Conservation (phyloP, 202 grass and related monocot species). For the Saccharum hybrid region DNA sequence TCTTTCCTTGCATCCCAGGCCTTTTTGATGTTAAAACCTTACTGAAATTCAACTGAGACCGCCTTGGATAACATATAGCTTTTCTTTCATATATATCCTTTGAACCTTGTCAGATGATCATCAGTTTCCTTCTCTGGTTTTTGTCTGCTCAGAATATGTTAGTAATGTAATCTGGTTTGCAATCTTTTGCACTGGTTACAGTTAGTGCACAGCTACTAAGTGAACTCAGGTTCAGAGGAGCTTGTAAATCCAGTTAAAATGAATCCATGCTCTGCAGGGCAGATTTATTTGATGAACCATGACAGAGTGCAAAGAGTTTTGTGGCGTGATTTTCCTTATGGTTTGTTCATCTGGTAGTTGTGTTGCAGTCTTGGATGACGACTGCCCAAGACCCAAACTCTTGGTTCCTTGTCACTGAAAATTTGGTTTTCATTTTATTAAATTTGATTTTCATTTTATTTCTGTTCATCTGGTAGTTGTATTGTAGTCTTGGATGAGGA, state of each 20-base stretch:
- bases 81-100: neutral
- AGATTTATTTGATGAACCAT: neutral
- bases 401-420: no score
- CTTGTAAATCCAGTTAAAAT: neutral
- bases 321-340: neutral
- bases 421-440: no score
- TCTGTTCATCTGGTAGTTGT: neutral
- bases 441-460: no score
- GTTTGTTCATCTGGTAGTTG: neutral
- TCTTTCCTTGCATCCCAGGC: slow-evolving; percentile 10
- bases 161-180: neutral
- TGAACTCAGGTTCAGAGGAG: neutral
- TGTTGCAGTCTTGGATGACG: no score
- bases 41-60: neutral
- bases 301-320: neutral
- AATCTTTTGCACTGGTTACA: neutral
- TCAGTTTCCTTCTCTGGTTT: neutral
- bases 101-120: neutral
- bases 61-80: neutral
- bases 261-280: neutral
- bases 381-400: no score
- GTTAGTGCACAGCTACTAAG: neutral
- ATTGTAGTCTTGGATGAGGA: no score
- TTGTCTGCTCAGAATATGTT: neutral
- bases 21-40: slow-evolving; percentile 18